Evolutionary conservation across 768 basidiomycete genomes (phyloP).

Genomic region (Psilocybe azurescens): DNA sequence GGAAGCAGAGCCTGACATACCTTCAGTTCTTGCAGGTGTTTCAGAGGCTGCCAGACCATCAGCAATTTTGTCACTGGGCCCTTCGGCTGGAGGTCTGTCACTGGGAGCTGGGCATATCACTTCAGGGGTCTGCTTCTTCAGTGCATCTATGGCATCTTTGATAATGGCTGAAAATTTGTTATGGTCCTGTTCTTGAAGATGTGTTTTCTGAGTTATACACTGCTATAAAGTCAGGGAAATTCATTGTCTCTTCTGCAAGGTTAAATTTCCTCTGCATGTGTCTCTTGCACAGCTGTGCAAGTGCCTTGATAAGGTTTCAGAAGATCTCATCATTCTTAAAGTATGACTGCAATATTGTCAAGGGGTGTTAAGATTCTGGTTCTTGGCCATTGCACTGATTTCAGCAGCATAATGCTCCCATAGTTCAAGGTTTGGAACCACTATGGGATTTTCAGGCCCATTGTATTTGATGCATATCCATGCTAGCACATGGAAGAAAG

Average conservation of each 20-base stretch:
- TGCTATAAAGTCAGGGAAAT: background rate
- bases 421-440: background rate
- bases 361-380: background rate
- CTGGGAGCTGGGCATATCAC: no score
- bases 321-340: background rate
- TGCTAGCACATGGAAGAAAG: constrained; percentile 6
- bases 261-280: no score
- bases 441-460: background rate
- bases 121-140: background rate
- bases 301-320: background rate
- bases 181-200: background rate
- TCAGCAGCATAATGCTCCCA: background rate
- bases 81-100: no score
- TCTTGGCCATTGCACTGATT: background rate
- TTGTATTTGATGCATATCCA: constrained; percentile 2
- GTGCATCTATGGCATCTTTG: background rate
- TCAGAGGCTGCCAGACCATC: no score
- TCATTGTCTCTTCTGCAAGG: background rate
- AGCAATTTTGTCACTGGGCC: no score
- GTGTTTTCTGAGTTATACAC: background rate
- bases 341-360: background rate
- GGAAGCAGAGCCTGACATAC: no score
- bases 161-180: background rate
- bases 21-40: no score
- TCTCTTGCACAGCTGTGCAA: background rate